These are phyloP conservation scores for Telopea speciosissima DNA, from an alignment of 177 flowering plant genomes.

Conservation along the genomic window DNA sequence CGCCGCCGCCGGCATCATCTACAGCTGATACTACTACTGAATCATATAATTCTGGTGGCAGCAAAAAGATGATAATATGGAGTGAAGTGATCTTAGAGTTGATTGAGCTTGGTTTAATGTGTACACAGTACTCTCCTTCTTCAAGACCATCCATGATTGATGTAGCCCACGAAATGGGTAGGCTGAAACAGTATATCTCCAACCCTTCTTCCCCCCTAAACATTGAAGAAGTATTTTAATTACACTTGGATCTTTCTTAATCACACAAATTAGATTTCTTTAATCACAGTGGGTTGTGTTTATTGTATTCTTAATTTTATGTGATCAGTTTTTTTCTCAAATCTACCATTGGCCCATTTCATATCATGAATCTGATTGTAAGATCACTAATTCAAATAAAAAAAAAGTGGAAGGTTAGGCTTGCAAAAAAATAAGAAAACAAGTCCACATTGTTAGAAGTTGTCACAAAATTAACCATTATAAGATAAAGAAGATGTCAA, in stretches of 20 bases:
- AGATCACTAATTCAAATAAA: no score
- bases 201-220: slow-evolving; percentile 24
- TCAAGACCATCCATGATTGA: slow-evolving; percentile 68
- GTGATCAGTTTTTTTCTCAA: slow-evolving; percentile 4
- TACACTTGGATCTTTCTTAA: slow-evolving; percentile 8
- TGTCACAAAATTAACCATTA: no score
- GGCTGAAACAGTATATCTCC: slow-evolving; percentile 50
- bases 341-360: neutral
- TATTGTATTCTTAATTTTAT: slow-evolving; percentile 2
- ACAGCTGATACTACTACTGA: no score
- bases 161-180: slow-evolving; percentile 59
- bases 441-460: no score
- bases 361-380: neutral
- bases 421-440: no score
- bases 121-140: slow-evolving; percentile 59
- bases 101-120: slow-evolving; percentile 70
- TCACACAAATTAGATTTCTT: neutral
- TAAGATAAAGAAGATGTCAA: no score
- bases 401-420: no score
- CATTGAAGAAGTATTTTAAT: slow-evolving; percentile 14
- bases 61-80: no score
- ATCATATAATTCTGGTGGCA: slow-evolving; percentile 12
- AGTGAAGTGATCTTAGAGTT: slow-evolving; percentile 49
- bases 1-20: no score
- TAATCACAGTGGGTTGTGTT: neutral